Evolutionary conservation across 345 rosid species (phyloP).

Genomic region (Hirschfeldia incana): DNA sequence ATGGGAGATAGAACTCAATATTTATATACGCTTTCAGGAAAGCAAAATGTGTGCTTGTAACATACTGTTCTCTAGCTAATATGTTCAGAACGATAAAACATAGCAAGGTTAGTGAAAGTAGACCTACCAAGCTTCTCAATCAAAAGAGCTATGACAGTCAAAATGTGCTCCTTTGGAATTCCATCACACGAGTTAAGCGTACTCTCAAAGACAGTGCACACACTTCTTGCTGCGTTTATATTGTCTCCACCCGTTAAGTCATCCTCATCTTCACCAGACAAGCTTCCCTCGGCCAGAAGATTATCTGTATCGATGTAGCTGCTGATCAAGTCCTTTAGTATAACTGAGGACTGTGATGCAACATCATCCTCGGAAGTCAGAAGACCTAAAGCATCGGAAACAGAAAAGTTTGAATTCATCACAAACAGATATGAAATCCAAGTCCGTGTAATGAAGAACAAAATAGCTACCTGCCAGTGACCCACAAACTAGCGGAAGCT

Average conservation of each 20-base stretch:
- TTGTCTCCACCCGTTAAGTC: conserved; percentile 43
- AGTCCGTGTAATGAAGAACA: conserved; percentile 1
- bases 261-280: conserved; percentile 46
- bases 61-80: conserved; percentile 3
- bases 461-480: conserved; percentile 53
- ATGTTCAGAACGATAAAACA: conserved; percentile 4
- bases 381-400: conserved; percentile 54
- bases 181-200: conserved; percentile 46
- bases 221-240: conserved; percentile 46
- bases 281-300: conserved; percentile 36
- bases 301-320: conserved; percentile 43
- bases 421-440: background rate
- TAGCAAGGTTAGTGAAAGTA: conserved; percentile 8
- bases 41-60: background rate
- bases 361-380: conserved; percentile 48
- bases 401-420: conserved; percentile 2
- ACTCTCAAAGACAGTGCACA: conserved; percentile 61
- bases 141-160: conserved; percentile 53
- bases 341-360: conserved; percentile 61
- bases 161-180: conserved; percentile 59
- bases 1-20: conserved; percentile 16
- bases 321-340: conserved; percentile 64
- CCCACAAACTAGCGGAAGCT: conserved; percentile 53
- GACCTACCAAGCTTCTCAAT: conserved; percentile 74
- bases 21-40: background rate